These are phyloP conservation scores for Mortierella sp. DNA, from an alignment of 371 early-diverging fungal species.

Conservation along the genomic window DNA sequence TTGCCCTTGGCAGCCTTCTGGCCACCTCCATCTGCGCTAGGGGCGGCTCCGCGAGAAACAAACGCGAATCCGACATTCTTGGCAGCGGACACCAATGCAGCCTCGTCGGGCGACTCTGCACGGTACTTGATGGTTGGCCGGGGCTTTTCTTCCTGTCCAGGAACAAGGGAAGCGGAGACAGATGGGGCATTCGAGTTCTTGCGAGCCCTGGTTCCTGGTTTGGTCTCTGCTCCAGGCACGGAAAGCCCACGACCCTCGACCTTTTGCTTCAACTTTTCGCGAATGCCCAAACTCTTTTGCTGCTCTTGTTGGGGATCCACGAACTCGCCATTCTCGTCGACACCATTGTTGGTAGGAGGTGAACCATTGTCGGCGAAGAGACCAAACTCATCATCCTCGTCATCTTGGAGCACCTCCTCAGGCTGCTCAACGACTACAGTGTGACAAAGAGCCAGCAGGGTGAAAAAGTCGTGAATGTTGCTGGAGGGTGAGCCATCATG, in stretches of 20 bases:
- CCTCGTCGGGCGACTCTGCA: conserved; percentile 90
- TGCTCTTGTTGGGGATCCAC: conserved; percentile 21
- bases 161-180: not conserved
- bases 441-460: conserved; percentile 92
- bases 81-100: conserved; percentile 90
- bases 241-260: conserved; percentile 35
- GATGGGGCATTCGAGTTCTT: conserved; percentile 36
- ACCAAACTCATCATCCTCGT: conserved; percentile 64
- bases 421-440: conserved; percentile 89
- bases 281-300: conserved; percentile 19
- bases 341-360: conserved; percentile 15
- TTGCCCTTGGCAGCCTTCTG: conserved; percentile 37
- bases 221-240: conserved; percentile 20
- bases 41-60: conserved; percentile 58
- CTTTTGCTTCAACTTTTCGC: conserved; percentile 44
- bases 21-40: conserved; percentile 6
- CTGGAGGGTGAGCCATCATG: conserved; percentile 49
- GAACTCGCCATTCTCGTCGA: not conserved
- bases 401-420: conserved; percentile 63
- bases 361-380: conserved; percentile 40
- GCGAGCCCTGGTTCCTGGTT: conserved; percentile 35
- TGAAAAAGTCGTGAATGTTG: conserved; percentile 85
- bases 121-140: conserved; percentile 60
- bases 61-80: conserved; percentile 91
- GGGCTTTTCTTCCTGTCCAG: conserved; percentile 12